These are phyloP conservation scores for Trichoderma koningii DNA, from an alignment of 2,329 filamentous ascomycete genomes.

Conservation along the genomic window DNA sequence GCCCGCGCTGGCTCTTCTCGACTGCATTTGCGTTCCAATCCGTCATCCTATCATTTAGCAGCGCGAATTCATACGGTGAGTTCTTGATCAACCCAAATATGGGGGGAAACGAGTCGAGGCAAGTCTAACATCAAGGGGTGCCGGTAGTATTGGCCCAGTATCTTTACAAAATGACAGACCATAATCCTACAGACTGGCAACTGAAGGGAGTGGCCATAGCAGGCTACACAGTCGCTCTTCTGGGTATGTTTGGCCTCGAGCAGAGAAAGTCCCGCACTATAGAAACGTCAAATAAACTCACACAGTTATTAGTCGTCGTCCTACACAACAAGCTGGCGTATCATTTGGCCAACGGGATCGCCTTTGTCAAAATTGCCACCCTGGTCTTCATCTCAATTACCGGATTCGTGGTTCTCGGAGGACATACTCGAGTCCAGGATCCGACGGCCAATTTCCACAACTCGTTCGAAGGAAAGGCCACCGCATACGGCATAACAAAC, in stretches of 20 bases:
- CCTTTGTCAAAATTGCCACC: constrained; percentile 61
- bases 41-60: constrained; percentile 65
- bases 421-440: constrained; percentile 38
- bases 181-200: constrained; percentile 60
- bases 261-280: not conserved
- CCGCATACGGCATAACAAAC: constrained; percentile 43
- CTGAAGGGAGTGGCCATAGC: constrained; percentile 67
- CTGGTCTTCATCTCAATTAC: constrained; percentile 64
- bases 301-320: constrained; percentile 40
- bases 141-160: constrained; percentile 60
- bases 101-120: not conserved
- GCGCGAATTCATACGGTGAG: constrained; percentile 59
- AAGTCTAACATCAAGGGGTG: not conserved
- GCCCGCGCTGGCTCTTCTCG: constrained; percentile 65
- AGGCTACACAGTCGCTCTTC: constrained; percentile 59
- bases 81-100: constrained; percentile 29
- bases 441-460: constrained; percentile 43
- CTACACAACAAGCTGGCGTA: constrained; percentile 61
- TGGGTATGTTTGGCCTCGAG: constrained; percentile 47
- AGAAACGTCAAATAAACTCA: not conserved
- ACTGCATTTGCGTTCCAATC: constrained; percentile 65
- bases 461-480: constrained; percentile 41
- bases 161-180: constrained; percentile 58
- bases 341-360: constrained; percentile 57
- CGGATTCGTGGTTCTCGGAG: constrained; percentile 61